Base-by-base conservation (phyloP, 331 rosid genomes). In the Rosa hybrid region DNA sequence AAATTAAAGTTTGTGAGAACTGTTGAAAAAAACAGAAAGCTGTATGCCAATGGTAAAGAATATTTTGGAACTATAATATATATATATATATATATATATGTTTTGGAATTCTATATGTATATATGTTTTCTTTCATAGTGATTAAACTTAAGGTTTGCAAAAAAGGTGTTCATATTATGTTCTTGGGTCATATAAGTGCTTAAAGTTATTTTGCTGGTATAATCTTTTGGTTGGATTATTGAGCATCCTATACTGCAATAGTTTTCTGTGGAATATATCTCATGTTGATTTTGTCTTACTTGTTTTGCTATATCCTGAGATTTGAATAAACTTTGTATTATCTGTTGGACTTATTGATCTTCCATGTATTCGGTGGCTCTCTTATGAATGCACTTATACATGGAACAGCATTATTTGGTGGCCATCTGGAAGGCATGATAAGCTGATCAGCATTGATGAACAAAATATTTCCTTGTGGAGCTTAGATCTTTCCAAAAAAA, bases 341-440 rank as follows among this genome's bases (percentile, higher is more conserved):
- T 23, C n/a, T 76, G 45, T 44, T 76, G 42, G 71, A 42, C 42
- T 75, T 63, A 59, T 14, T 75, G 42, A 39, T 53, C 13, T 56
- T 12, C 20, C 46, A 12, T 42, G 71, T 54, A 12, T 56, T 59
- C 49, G 50, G 50, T 69, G 59, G 73, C 80, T 81, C 53, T 46
- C 83, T 72, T 65, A 65, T 78, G 41, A 30, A 65, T 82, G 50
- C 75, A 78, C 57, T 41, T 78, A 16, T 69, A 17, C 41, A 34
- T 79, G 72, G 65, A 84, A 74, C 94, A 96, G 99, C 56, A 68
- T 96, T 90, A 94, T 96, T 64, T 96, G 97, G 99, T 91, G 97
- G 94, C 97, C 99, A 80, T 88, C 95, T 81, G 97, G 93, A 83
- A 88, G 92, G 87, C 90, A 93, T 46, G 98, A 96, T 88, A 96